phyloP scores from a whole-genome alignment of 257 asterid genomes.

The Solanum paucissectum region DNA sequence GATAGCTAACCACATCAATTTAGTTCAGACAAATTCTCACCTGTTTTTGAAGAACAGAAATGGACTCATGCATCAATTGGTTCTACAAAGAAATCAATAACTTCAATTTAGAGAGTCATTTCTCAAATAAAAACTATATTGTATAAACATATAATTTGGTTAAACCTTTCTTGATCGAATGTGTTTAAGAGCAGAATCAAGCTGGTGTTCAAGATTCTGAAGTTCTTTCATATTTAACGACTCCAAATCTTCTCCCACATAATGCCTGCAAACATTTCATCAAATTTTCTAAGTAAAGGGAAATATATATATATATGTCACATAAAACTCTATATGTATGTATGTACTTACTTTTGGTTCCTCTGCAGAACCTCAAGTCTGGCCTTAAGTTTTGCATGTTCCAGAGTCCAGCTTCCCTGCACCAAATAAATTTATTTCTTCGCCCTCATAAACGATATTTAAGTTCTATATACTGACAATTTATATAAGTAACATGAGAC shows the following conservation, averaged over 20 bases:
- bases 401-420: constrained; percentile 51
- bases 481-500: neutral
- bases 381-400: constrained; percentile 48
- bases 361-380: constrained; percentile 47
- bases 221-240: constrained; percentile 43
- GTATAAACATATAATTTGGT: neutral
- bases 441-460: neutral
- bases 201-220: constrained; percentile 56
- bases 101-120: neutral
- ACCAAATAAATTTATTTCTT: neutral
- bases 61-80: neutral
- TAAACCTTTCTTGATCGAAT: constrained; percentile 46
- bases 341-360: constrained; percentile 28
- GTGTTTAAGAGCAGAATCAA: constrained; percentile 41
- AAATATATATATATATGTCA: neutral
- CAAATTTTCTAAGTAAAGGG: neutral
- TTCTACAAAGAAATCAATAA: neutral
- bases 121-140: neutral
- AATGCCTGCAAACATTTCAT: constrained; percentile 27
- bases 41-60: neutral
- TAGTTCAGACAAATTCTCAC: neutral
- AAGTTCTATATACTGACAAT: neutral
- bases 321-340: neutral
- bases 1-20: neutral
- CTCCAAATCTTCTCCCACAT: constrained; percentile 54